phyloP scores from a whole-genome alignment of 148 eudicot species.

The Rhododendron griersonianum region DNA sequence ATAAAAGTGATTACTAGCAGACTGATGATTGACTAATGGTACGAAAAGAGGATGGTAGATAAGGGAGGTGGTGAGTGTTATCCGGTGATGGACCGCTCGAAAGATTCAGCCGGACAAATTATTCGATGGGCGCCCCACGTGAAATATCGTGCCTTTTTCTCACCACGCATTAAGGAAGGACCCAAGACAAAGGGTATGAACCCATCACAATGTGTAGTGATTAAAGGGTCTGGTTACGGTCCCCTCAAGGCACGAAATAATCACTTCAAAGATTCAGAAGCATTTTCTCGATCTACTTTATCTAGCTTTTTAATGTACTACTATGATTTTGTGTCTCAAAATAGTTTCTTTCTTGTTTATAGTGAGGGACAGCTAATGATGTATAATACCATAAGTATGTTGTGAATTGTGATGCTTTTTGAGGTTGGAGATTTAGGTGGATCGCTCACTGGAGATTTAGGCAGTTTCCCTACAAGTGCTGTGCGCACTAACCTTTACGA shows the following conservation, averaged over 20 bases:
- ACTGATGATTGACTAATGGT: background rate
- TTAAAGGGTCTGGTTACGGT: background rate
- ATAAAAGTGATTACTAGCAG: background rate
- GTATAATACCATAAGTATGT: background rate
- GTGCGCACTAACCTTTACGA: no score
- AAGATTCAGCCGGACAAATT: slow-evolving; percentile 4
- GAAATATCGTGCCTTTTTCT: background rate
- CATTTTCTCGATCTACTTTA: background rate
- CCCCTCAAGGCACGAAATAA: no score
- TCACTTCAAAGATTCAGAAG: background rate
- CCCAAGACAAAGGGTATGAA: background rate
- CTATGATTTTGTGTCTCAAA: background rate
- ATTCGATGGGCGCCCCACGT: background rate
- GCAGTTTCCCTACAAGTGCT: no score
- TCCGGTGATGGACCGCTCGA: background rate
- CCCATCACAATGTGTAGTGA: background rate
- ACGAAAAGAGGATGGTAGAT: slow-evolving; percentile 11
- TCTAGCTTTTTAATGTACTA: background rate
- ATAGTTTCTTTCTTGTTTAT: background rate
- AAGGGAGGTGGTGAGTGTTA: background rate
- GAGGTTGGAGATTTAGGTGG: background rate
- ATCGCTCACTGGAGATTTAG: background rate
- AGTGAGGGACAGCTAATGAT: background rate
- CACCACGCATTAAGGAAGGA: background rate
- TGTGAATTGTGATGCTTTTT: background rate